Base-by-base conservation (phyloP, 2,329 filamentous ascomycete species). In the Achaetomium macrosporum region DNA sequence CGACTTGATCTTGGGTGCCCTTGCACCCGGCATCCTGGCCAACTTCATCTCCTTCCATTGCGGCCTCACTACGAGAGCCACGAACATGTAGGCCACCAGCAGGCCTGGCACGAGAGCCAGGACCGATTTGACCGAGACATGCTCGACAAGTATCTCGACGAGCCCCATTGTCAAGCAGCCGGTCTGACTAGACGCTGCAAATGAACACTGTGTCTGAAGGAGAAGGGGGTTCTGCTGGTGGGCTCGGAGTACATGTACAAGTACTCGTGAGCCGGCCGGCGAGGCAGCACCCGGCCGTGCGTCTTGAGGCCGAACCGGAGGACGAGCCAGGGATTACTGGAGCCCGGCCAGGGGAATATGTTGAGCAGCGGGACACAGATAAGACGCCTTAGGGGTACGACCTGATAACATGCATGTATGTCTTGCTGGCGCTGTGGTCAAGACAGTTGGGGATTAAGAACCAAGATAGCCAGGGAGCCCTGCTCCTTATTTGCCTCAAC, bases 71-170 rank as follows among this genome's bases (percentile, higher is more conserved):
- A 70, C 57, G 37, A 72, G 47, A n/a, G 63, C 67, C 53, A 71
- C 71, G 41, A 77, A 42, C 6, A 69, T 51, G 43, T 72, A 71
- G 11, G 68, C 61, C 30, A 59, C 39, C 11, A 59, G 17, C 39
- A 63, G 51, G 42, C 66, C 66, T 6, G 71, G 54, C 33, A 73
- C 20, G 57, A 73, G 65, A 30, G 74, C 47, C 43, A 71, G 51
- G 16, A 71, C 57, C 48, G 66, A 64, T 53, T 68, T 71, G 48
- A 71, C 59, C 52, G 78, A 78, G 62, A 75, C 60, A 53, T 72
- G 66, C 53, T 70, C 68, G 56, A 78, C 43, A 30, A 77, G 51
- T 33, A 69, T 61, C 60, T 82, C 79, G 46, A 83, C 65, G 19
- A 81, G 66, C 59, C 79, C 71, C 72, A 79, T 80, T 51, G 30